Evolutionary conservation across 768 basidiomycete genomes (phyloP).

Genomic region (Trametes meyenii): DNA sequence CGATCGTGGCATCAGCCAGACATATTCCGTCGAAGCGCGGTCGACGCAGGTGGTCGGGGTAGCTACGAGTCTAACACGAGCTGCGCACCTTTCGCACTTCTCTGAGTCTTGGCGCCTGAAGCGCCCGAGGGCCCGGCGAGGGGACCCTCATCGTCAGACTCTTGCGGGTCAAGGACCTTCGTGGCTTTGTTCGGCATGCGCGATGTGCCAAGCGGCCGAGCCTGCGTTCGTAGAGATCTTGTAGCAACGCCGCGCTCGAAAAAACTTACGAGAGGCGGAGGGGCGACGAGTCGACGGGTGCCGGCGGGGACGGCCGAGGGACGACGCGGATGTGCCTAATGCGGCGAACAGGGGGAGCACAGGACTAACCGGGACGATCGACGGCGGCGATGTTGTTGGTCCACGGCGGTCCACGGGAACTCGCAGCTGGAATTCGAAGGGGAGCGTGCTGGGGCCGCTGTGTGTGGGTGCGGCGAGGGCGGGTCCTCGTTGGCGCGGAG

Average conservation of each 20-base stretch:
- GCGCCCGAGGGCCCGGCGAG: background rate
- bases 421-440: background rate
- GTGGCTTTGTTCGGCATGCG: background rate
- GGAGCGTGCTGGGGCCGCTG: background rate
- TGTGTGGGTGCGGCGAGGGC: background rate
- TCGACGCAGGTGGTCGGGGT: no score
- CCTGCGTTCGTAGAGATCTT: no score
- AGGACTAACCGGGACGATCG: background rate
- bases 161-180: background rate
- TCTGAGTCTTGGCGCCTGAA: constrained; percentile 6
- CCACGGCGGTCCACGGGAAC: constrained; percentile 11
- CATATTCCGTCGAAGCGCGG: background rate
- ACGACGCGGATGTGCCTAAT: no score
- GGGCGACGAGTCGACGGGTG: no score
- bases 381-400: constrained; percentile 5
- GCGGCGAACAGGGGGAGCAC: no score
- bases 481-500: background rate
- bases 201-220: background rate
- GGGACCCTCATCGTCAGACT: constrained; percentile 9
- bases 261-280: no score
- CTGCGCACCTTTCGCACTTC: constrained; percentile 17
- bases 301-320: background rate
- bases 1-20: background rate
- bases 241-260: no score
- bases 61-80: no score